Base-by-base conservation (phyloP, 148 eudicot species). In the Pharnaceum exiguum region DNA sequence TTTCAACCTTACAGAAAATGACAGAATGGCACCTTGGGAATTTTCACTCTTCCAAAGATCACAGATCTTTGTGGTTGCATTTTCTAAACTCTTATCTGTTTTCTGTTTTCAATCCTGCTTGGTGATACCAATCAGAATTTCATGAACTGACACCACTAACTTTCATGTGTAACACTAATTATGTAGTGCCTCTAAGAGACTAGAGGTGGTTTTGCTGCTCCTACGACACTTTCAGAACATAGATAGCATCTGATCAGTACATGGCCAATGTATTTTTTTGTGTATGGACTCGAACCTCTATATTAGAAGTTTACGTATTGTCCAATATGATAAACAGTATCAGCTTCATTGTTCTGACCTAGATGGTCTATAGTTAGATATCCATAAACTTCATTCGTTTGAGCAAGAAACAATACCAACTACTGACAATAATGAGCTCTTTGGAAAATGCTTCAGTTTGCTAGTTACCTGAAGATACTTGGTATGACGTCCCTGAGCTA, bases 21-120 rank as follows among this genome's bases (percentile, higher is more conserved):
- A 31, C 54, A 30, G 13, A 45, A 51, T 44, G 59, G 42, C 51
- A 52, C 65, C 42, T 39, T 42, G 30, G 23, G 27, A 42, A 38
- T 19, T 43, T 18, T 24, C 22, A 3, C 19, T 57, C 22, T 26
- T 15, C 19, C 39, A 10, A 17, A 51, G 46, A 25, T 12, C 5
- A 6, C n/a, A 27, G 30, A 47, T 33, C 13, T 10, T 15, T n/a
- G 8, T 13, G 1, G 23, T 9, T 2, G n/a, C n/a, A n/a, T n/a
- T 3, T 15, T 35, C 33, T 61, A 21, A 18, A 62, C 18, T 39
- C 19, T 27, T 51, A n/a, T 51, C 16, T 43, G 8, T 52, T 24
- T 17, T 52, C n/a, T 33, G 0, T 32, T 23, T 46, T 22, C 24
- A 31, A 21, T 12, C 12, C 21, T 53, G 53, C 42, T 32, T 35